Base-by-base conservation (phyloP, 2,329 filamentous ascomycete species). In the Cladophialophora exuberans region DNA sequence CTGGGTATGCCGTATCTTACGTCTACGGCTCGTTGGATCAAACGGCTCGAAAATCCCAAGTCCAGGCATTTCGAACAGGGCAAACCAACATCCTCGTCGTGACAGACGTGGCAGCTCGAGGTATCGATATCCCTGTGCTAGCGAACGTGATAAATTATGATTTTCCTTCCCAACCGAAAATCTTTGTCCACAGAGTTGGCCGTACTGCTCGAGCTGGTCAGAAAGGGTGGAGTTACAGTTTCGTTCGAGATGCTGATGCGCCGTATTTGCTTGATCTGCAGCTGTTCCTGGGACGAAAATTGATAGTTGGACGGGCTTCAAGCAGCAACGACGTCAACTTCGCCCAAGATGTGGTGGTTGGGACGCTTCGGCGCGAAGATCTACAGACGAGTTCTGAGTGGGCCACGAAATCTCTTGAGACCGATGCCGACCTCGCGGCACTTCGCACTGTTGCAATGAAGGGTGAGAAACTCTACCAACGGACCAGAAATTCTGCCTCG, bases 81-180 rank as follows among this genome's bases (percentile, higher is more conserved):
- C 82, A 87, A 61, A 88, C 90, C 0, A 93, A 96, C 64, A 91
- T 99, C 43, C 76, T 99, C 6, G 92, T 99, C 2, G 93, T 97
- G 39, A 99, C 94, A 1, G 94, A 99, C 70, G 91, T 99, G 50
- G 94, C 94, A 11, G 94, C 94, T 18, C 83, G 94, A 79, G 93
- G 94, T 84, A 95, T 99, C 59, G 94, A 99, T 83, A 96, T 99
- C 63, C 94, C 94, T 0, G 83, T 97, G 42, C 80, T 99, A 30
- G 92, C 90, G 53, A 97, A 99, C 69, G 94, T 99, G 56, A 93
- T 99, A 77, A 97, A 99, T 77, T 99, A 96, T 73, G 93, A 97
- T 68, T 99, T 99, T 62, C 93, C 94, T 2, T 89, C 93, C 1
- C 94, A 97, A 67, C 90, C 94, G 17, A 99, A 99, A 74, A 86